Percentiles rank a stretch among this genome's conserved stretches.
These are phyloP conservation scores for Hymenoscyphus occultus DNA, from an alignment of 2,329 filamentous ascomycete genomes.

Conservation along the genomic window DNA sequence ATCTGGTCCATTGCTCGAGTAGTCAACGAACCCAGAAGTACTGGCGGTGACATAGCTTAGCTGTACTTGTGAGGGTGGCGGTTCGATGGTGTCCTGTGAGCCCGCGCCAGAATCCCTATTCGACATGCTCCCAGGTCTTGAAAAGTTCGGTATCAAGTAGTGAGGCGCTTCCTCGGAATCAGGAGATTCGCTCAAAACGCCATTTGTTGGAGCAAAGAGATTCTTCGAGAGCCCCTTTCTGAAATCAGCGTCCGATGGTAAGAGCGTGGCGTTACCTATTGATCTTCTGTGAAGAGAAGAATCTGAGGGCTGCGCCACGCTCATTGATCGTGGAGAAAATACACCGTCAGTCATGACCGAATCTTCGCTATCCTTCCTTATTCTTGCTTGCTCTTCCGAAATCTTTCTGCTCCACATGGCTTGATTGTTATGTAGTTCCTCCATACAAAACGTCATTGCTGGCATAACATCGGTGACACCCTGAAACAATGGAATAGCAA, in stretches of 20 bases:
- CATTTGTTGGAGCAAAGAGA: slow-evolving; percentile 24
- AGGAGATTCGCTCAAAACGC: slow-evolving; percentile 21
- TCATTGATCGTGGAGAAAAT: slow-evolving; percentile 35
- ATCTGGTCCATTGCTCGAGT: slow-evolving; percentile 14
- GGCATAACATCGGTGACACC: slow-evolving; percentile 84
- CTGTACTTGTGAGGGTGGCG: slow-evolving; percentile 30
- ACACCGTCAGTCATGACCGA: slow-evolving; percentile 30
- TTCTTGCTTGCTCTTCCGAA: slow-evolving; percentile 52
- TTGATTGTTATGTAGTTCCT: slow-evolving; percentile 78
- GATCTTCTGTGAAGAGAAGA: slow-evolving; percentile 24
- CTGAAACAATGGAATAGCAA: slow-evolving; percentile 87
- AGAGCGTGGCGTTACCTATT: slow-evolving; percentile 18
- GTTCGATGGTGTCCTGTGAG: slow-evolving; percentile 10
- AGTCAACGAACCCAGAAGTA: slow-evolving; percentile 21
- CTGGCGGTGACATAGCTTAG: slow-evolving; percentile 24
- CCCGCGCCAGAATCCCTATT: neutral
- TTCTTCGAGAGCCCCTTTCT: slow-evolving; percentile 28
- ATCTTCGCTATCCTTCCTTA: slow-evolving; percentile 42
- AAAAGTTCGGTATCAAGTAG: slow-evolving; percentile 3
- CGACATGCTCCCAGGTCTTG: neutral
- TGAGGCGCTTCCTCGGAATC: slow-evolving; percentile 15
- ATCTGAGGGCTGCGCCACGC: slow-evolving; percentile 31
- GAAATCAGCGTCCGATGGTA: slow-evolving; percentile 21
- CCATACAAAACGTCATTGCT: slow-evolving; percentile 76
- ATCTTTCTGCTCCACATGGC: slow-evolving; percentile 68